Evolutionary conservation across 1,284 basidiomycete genomes (phyloP).

Genomic region (Rhodotorula sp.): DNA sequence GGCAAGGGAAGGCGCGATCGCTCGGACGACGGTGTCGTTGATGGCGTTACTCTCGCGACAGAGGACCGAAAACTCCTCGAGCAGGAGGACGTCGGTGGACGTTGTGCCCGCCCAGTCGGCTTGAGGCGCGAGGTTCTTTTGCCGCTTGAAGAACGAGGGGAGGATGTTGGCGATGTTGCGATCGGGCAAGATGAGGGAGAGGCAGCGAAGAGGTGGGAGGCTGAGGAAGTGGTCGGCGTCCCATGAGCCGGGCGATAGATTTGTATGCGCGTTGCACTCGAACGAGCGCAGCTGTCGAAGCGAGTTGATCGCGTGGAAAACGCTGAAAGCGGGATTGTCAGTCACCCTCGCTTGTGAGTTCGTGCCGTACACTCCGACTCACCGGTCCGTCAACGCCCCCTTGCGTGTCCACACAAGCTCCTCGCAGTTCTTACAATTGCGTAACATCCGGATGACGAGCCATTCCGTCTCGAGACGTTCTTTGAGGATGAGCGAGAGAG

Average conservation of each 20-base stretch:
- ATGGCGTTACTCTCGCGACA: conserved; percentile 33
- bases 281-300: conserved; percentile 15
- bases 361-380: background rate
- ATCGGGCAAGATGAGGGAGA: conserved; percentile 39
- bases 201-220: conserved; percentile 18
- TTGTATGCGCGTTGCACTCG: conserved; percentile 38
- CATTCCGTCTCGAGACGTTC: conserved; percentile 22
- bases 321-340: conserved; percentile 1
- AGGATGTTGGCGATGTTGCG: conserved; percentile 29
- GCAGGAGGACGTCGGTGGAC: background rate
- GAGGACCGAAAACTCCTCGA: conserved; percentile 35
- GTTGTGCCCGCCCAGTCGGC: background rate
- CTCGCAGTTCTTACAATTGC: conserved; percentile 11
- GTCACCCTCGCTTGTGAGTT: fast-evolving
- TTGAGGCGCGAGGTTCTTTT: background rate
- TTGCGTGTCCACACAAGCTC: conserved; percentile 36
- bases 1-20: conserved; percentile 4
- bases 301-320: conserved; percentile 22
- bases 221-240: conserved; percentile 21
- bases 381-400: conserved; percentile 30
- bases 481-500: conserved; percentile 22
- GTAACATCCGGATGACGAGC: conserved; percentile 22
- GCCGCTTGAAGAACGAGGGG: conserved; percentile 20
- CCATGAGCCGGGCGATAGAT: conserved; percentile 36
- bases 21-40: conserved; percentile 22